A percentile compares a stretch with the other conserved stretches of the same genome.
Conservation (phyloP, 495 filamentous ascomycete genomes). For the Daldinia caldariorum region DNA sequence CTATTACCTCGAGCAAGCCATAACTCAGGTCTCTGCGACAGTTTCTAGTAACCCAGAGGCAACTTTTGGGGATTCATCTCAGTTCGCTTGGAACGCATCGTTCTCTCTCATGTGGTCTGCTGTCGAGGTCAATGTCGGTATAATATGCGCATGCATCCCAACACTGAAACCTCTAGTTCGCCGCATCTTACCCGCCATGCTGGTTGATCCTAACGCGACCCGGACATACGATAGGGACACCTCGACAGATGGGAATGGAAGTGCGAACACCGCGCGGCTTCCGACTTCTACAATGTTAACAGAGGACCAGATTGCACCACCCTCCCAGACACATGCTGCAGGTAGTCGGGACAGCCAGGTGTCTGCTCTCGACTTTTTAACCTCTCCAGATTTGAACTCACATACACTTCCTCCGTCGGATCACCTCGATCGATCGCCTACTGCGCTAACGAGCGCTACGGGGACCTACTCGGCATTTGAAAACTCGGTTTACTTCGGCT, state of each 20-base stretch:
- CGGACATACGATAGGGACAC: slow-evolving; percentile 46
- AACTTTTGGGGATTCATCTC: slow-evolving; percentile 50
- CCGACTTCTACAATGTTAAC: slow-evolving; percentile 12
- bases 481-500: slow-evolving; percentile 72
- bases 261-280: slow-evolving; percentile 34
- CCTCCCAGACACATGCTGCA: slow-evolving; percentile 27
- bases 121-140: slow-evolving; percentile 88
- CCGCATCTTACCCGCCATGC: slow-evolving; percentile 75
- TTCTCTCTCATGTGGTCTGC: slow-evolving; percentile 92
- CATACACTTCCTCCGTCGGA: slow-evolving; percentile 13
- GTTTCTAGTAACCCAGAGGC: slow-evolving; percentile 42
- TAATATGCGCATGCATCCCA: slow-evolving; percentile 88
- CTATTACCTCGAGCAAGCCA: slow-evolving; percentile 84
- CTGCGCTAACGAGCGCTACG: slow-evolving; percentile 31
- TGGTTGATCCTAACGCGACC: slow-evolving; percentile 59
- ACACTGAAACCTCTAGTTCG: slow-evolving; percentile 87
- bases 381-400: slow-evolving; percentile 58
- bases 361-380: slow-evolving; percentile 67
- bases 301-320: slow-evolving; percentile 36
- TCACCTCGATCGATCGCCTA: slow-evolving; percentile 33
- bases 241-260: slow-evolving; percentile 34
- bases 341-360: slow-evolving; percentile 52
- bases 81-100: slow-evolving; percentile 76
- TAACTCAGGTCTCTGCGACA: slow-evolving; percentile 46
- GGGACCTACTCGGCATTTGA: slow-evolving; percentile 34